Evolutionary conservation across 2,329 filamentous ascomycete species (phyloP).

Genomic region (Colletotrichum neosansevieriae): DNA sequence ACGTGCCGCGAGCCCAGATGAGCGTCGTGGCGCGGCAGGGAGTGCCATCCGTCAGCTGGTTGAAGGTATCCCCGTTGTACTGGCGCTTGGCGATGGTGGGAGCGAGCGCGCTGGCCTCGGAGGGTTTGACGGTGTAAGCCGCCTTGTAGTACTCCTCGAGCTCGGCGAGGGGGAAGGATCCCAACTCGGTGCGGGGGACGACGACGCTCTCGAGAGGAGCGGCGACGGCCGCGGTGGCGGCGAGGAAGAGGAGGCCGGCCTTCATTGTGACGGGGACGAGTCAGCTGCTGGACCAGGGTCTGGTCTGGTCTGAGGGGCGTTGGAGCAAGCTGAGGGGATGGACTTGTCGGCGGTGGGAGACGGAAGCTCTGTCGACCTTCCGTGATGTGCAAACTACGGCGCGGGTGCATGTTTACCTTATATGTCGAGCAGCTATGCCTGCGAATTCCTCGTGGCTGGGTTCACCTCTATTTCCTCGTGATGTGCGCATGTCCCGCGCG

Average conservation of each 20-base stretch:
- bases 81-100: conserved; percentile 31
- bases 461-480: background rate
- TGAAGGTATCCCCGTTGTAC: conserved; percentile 37
- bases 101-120: background rate
- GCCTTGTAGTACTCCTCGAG: conserved; percentile 39
- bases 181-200: conserved; percentile 8
- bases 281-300: conserved; percentile 16
- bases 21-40: conserved; percentile 61
- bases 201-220: conserved; percentile 28
- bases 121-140: conserved; percentile 21
- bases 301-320: background rate
- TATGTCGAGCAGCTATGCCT: conserved; percentile 5
- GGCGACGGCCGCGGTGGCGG: conserved; percentile 31
- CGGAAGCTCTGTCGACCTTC: conserved; percentile 30
- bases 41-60: conserved; percentile 42
- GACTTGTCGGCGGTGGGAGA: conserved; percentile 18
- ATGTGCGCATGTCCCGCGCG: background rate
- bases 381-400: background rate
- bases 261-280: conserved; percentile 28
- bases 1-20: conserved; percentile 68
- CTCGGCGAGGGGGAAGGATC: conserved; percentile 33
- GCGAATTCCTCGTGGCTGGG: background rate
- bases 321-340: background rate
- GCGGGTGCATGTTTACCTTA: conserved; percentile 16
- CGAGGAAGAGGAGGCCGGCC: conserved; percentile 35